Evolutionary conservation across 139 green algal species (phyloP).

Genomic region (Yamagishiella unicocca): DNA sequence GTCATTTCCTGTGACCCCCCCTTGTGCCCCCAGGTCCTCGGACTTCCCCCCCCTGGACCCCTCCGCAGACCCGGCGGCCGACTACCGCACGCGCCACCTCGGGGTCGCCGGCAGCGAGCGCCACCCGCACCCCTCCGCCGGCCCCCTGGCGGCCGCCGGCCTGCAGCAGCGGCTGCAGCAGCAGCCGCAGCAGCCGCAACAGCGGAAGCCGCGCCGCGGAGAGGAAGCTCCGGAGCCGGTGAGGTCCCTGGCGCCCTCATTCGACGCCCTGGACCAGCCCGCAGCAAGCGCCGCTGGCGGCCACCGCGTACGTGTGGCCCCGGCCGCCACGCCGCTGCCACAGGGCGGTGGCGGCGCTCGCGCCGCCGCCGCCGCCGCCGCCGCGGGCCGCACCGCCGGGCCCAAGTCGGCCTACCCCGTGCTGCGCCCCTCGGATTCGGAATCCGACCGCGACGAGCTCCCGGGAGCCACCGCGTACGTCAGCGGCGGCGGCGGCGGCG

Average conservation of each 20-base stretch:
- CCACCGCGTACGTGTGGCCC: not conserved
- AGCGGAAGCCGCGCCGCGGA: not conserved
- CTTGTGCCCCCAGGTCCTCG: not conserved
- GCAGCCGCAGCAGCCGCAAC: not conserved
- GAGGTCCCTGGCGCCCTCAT: not conserved
- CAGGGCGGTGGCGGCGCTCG: not conserved
- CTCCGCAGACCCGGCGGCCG: not conserved
- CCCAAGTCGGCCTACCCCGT: not conserved
- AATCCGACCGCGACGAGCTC: not conserved
- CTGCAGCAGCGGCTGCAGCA: not conserved
- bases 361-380: not conserved
- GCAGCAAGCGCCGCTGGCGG: not conserved
- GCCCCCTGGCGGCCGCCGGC: too few species aligned
- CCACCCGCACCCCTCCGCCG: not conserved
- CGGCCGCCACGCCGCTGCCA: not conserved
- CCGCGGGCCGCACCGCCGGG: not conserved
- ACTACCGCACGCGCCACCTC: not conserved
- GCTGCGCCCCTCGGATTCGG: slow-evolving; percentile 18
- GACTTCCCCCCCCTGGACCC: not conserved
- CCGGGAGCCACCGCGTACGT: not conserved
- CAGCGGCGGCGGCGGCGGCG: not conserved
- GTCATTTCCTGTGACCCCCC: too few species aligned
- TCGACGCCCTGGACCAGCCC: not conserved
- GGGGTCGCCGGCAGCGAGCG: too few species aligned
- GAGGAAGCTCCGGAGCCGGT: not conserved